Evolutionary conservation across 2,329 filamentous ascomycete species (phyloP).

Genomic region (Teratosphaeria epicoccoides): DNA sequence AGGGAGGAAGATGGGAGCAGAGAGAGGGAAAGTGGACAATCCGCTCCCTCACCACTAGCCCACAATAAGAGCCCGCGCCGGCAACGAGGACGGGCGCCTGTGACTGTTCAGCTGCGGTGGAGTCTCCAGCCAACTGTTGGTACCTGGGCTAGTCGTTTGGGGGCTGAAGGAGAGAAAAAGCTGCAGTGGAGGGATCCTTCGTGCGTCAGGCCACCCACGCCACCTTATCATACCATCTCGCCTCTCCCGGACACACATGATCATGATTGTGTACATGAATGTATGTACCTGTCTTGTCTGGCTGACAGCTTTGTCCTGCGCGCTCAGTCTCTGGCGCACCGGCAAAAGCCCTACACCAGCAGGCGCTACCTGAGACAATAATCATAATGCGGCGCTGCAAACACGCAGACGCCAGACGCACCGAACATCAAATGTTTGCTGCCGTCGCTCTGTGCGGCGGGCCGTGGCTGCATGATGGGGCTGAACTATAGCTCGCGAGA

Average conservation of each 20-base stretch:
- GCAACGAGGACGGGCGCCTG: background rate
- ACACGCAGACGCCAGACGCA: background rate
- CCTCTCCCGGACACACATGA: too few relatives aligned
- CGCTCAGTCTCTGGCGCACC: background rate
- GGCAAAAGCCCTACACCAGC: background rate
- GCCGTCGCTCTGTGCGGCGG: background rate
- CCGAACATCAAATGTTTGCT: background rate
- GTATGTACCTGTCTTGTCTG: background rate
- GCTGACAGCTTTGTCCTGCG: background rate
- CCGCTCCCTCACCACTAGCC: background rate
- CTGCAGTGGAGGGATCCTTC: background rate
- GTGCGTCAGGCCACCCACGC: too few relatives aligned
- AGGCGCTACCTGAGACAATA: background rate
- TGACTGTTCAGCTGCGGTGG: background rate
- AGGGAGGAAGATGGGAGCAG: background rate
- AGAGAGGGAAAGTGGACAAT: background rate
- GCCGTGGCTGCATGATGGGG: background rate
- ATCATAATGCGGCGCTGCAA: background rate
- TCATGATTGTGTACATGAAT: too few relatives aligned
- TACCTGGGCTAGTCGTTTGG: background rate
- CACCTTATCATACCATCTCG: too few relatives aligned
- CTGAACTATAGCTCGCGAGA: background rate
- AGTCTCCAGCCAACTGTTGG: background rate
- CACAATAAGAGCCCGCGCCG: background rate
- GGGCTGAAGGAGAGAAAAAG: background rate